Evolutionary conservation across 192 early-diverging fungal species (phyloP), one percentile per base, ranked within the genome.

Genomic region (Thoreauomyces humboldtii): DNA sequence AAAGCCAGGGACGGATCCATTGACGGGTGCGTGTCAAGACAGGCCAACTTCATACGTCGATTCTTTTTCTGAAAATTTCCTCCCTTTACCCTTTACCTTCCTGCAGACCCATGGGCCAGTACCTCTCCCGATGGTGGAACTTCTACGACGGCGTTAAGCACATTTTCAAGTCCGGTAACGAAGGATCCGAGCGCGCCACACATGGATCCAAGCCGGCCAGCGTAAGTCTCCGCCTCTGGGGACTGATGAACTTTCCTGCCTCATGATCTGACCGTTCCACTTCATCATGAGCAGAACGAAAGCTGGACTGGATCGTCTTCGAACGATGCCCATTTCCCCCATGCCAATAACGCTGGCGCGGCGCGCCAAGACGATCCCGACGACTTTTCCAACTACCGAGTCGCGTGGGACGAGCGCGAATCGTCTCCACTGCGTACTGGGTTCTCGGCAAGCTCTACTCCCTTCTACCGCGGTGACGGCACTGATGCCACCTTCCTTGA

Each of bases 351-450:
- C 14, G n/a, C 50, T 27, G 25, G 21, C 22, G 21, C 56, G 17
- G 31, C 35, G 2, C 35, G 38, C 31, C 50, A 52, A 21, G 12
- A 52, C 2, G 0, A 21, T 25, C 22, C 19, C 22, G 50, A 14
- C n/a, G 70, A 72, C 19, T 72, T 72, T 51, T 43, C 52, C 38
- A 72, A 59, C 43, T 72, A 72, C 34, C 63, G 70, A 14, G 45
- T 72, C 51, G 38, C 37, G 25, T 72, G 70, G 70, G 41, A 72
- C 46, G 56, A 65, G 42, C 44, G 22, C 22, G 70, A 72, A 42
- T 52, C 56, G 0, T 51, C 54, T n/a, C 69, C 69, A 15, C 33
- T 59, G 1, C 51, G 53, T 2, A 22, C 11, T 24, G 12, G 22
- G 21, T 42, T 42, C 41, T 37, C 38, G 3, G 15, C 24, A 24